phyloP scores from a whole-genome alignment of 148 eudicot genomes.

The Selenicereus undatus region DNA sequence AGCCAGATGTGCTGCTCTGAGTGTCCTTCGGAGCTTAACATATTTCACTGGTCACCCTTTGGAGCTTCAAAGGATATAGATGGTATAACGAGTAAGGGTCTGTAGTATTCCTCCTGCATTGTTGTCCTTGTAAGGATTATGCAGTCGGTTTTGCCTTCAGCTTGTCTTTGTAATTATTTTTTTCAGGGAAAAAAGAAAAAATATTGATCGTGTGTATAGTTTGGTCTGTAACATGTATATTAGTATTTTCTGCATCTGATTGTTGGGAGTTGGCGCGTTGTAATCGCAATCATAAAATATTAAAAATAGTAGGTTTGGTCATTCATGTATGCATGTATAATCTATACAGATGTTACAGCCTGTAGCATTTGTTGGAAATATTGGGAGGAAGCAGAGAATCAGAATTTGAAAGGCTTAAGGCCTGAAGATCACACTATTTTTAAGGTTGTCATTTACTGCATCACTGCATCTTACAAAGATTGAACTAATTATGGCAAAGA shows the following conservation, averaged over 20 bases:
- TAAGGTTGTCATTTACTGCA: too few species aligned
- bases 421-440: too few species aligned
- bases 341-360: too few species aligned
- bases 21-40: background rate
- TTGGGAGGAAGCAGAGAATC: background rate
- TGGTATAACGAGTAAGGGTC: background rate
- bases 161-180: conserved; percentile 14
- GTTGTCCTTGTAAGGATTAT: background rate
- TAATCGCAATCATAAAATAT: background rate
- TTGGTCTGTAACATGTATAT: conserved; percentile 17
- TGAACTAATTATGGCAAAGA: too few species aligned
- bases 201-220: background rate
- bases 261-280: background rate
- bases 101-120: background rate
- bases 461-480: too few species aligned
- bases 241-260: conserved; percentile 5
- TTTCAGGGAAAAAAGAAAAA: background rate
- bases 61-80: background rate
- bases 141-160: background rate
- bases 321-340: background rate
- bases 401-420: too few species aligned
- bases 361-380: background rate
- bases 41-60: background rate
- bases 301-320: background rate
- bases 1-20: conserved; percentile 53